Conservation (phyloP, 2,329 filamentous ascomycete genomes). For the Didymellaceae sp. region DNA sequence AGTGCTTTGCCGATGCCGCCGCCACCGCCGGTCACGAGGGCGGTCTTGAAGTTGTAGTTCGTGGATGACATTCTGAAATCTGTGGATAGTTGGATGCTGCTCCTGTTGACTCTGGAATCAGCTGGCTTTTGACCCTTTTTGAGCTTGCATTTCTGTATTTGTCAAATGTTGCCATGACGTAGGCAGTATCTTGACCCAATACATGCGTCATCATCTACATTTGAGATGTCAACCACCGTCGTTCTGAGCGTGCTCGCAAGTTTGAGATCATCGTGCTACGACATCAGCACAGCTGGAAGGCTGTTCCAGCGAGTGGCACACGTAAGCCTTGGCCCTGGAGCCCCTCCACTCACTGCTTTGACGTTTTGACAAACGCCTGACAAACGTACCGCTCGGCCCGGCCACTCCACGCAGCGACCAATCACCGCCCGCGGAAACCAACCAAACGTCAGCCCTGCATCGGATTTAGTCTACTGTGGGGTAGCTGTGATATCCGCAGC, state of each 20-base stretch:
- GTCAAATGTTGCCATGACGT: constrained; percentile 8
- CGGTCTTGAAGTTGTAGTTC: constrained; percentile 51
- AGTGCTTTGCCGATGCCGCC: constrained; percentile 61
- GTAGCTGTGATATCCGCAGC: constrained; percentile 24
- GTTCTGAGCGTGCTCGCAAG: too few species aligned
- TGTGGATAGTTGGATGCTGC: neutral
- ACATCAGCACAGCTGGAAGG: too few species aligned
- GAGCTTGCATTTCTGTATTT: constrained; percentile 1
- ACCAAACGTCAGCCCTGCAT: constrained; percentile 17
- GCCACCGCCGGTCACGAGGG: constrained; percentile 54
- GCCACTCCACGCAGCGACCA: constrained; percentile 10
- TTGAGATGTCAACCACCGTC: neutral
- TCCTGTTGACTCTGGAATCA: neutral
- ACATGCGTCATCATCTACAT: constrained; percentile 1
- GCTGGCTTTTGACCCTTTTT: neutral
- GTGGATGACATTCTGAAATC: constrained; percentile 21
- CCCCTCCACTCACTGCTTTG: constrained; percentile 8
- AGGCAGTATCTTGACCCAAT: neutral
- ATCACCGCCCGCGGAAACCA: constrained; percentile 15
- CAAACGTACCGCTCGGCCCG: constrained; percentile 16
- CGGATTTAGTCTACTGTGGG: constrained; percentile 33
- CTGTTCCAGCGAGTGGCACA: too few species aligned
- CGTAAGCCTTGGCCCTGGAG: neutral
- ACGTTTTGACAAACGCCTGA: constrained; percentile 24
- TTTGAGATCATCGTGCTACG: too few species aligned